Percentiles rank a stretch among this genome's conserved stretches.
phyloP scores from a whole-genome alignment of 768 basidiomycete genomes.

The Lentinula boryana region DNA sequence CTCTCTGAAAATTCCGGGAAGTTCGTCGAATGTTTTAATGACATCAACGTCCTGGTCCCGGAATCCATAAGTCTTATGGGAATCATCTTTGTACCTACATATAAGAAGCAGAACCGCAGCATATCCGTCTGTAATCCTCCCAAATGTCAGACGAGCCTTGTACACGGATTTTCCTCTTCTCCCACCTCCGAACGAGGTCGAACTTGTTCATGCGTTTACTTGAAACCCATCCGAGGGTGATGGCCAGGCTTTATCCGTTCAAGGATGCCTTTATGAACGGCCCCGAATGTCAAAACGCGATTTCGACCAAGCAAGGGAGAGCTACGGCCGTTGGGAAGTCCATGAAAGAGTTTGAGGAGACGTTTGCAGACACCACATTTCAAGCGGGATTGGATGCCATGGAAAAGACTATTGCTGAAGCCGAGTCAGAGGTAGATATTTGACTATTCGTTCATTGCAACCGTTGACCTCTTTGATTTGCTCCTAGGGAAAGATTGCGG shows the following conservation, averaged over 20 bases:
- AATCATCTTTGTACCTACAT: not conserved
- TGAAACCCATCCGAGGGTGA: not conserved
- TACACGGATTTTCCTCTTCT: not conserved
- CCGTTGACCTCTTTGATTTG: not conserved
- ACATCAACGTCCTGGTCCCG: not conserved
- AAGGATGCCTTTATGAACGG: not conserved
- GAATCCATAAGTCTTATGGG: not conserved
- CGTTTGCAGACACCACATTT: not conserved
- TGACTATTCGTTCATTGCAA: not conserved
- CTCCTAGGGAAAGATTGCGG: not conserved
- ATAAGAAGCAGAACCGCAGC: not conserved
- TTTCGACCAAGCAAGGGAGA: not conserved
- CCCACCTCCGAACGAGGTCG: constrained; percentile 3
- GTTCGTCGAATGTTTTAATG: not conserved
- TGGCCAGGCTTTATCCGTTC: not conserved
- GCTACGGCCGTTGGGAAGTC: not conserved
- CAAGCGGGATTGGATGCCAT: constrained; percentile 1
- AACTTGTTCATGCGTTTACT: constrained; percentile 1
- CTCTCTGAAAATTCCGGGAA: not conserved
- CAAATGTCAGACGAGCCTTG: not conserved
- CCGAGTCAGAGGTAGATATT: not conserved
- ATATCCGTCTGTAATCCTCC: not conserved
- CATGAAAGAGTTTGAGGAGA: not conserved
- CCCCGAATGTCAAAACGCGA: not conserved
- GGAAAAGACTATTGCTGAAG: not conserved